Evolutionary conservation across 768 basidiomycete genomes (phyloP).

Genomic region (Mycena leptocephala): DNA sequence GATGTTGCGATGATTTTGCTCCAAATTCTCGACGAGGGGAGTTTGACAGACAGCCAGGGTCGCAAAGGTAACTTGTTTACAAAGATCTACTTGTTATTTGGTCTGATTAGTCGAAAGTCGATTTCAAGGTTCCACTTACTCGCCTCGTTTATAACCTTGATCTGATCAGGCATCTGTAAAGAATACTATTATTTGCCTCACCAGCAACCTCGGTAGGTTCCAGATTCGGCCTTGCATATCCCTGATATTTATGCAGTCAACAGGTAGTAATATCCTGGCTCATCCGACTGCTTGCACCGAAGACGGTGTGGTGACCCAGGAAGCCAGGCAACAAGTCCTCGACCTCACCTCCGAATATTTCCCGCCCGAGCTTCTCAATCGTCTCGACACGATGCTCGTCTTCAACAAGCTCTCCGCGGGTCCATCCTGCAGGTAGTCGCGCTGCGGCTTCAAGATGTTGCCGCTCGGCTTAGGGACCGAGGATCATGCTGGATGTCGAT

Average conservation of each 20-base stretch:
- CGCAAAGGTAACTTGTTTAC: too few species aligned
- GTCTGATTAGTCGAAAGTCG: too few species aligned
- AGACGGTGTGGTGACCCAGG: conserved; percentile 75
- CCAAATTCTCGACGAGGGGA: conserved; percentile 94
- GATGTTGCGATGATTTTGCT: conserved; percentile 93
- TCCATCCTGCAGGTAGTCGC: conserved; percentile 87
- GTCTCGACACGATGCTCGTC: conserved; percentile 89
- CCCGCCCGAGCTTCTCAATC: conserved; percentile 92
- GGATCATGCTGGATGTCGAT: conserved; percentile 83
- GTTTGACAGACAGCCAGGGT: conserved; percentile 92
- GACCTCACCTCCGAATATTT: conserved; percentile 85
- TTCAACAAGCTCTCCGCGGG: conserved; percentile 90
- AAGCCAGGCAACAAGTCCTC: conserved; percentile 79
- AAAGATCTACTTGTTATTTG: too few species aligned
- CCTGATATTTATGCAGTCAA: neutral
- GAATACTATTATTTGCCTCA: conserved; percentile 95
- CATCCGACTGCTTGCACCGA: conserved; percentile 73
- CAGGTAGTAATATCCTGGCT: conserved; percentile 80
- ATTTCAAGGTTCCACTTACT: conserved; percentile 79
- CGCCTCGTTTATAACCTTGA: neutral
- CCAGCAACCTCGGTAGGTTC: conserved; percentile 84
- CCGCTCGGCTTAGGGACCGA: conserved; percentile 72
- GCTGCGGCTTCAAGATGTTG: conserved; percentile 84
- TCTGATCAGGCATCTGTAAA: conserved; percentile 38
- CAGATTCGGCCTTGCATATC: neutral